Conservation (phyloP, 371 early-diverging fungal genomes). For the Lichtheimia ramosa region DNA sequence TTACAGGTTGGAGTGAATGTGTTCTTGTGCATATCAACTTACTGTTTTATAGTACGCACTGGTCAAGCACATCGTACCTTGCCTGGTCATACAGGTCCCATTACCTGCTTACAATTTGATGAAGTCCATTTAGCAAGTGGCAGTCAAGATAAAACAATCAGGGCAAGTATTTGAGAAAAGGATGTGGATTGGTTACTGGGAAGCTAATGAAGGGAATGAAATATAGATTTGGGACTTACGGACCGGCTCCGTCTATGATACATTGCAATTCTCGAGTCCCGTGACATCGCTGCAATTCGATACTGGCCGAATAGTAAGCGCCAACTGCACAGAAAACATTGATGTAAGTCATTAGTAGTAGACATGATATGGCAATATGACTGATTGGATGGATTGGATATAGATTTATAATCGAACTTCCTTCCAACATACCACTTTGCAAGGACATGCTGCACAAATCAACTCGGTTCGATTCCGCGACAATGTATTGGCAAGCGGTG, state of each 20-base stretch:
- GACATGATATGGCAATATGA: neutral
- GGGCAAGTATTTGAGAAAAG: conserved; percentile 37
- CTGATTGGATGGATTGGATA: neutral
- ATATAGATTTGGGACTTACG: conserved; percentile 83
- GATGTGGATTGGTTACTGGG: no score
- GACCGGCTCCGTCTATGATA: conserved; percentile 67
- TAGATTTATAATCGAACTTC: conserved; percentile 64
- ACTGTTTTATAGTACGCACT: conserved; percentile 60
- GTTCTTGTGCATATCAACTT: neutral
- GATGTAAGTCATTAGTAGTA: conserved; percentile 38
- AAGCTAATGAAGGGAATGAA: neutral
- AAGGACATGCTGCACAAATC: conserved; percentile 50
- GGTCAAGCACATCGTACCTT: conserved; percentile 80
- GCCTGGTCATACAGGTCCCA: conserved; percentile 67
- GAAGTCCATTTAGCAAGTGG: conserved; percentile 78
- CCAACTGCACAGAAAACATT: conserved; percentile 45
- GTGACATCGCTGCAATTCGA: conserved; percentile 66
- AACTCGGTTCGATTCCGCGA: conserved; percentile 53
- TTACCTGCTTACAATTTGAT: conserved; percentile 80
- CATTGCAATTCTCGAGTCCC: conserved; percentile 51
- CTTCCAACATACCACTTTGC: conserved; percentile 55
- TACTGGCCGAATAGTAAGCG: conserved; percentile 49
- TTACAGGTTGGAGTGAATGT: neutral
- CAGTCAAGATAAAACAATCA: conserved; percentile 74
- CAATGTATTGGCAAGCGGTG: conserved; percentile 54